These are phyloP conservation scores for Termitomyces sp. DNA, from an alignment of 768 basidiomycete species.

Conservation along the genomic window DNA sequence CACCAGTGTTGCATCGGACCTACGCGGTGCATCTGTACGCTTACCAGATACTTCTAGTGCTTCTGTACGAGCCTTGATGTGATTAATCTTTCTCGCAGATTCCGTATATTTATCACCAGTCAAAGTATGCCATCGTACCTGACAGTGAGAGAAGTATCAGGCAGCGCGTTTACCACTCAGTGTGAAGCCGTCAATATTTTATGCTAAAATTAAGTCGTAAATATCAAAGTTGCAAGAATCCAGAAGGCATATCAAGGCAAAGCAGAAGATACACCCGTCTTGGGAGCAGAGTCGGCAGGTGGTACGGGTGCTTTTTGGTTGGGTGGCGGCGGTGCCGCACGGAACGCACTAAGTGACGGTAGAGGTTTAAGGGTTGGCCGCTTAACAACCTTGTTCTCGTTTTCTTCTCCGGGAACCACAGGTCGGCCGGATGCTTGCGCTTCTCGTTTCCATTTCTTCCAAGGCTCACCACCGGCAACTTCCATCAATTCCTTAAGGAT, in stretches of 20 bases:
- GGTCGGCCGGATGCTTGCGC: conserved; percentile 40
- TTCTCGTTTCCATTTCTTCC: conserved; percentile 51
- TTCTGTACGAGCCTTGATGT: no score
- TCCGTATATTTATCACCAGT: no score
- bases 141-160: neutral
- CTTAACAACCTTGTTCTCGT: conserved; percentile 17
- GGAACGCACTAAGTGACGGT: conserved; percentile 20
- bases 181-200: neutral
- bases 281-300: neutral
- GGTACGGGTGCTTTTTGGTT: conserved; percentile 4
- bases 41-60: no score
- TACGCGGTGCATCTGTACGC: no score
- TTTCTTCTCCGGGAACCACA: conserved; percentile 40
- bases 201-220: conserved; percentile 1
- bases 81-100: neutral
- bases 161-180: neutral
- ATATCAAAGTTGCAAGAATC: neutral
- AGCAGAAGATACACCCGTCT: conserved; percentile 20
- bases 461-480: conserved; percentile 50
- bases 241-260: conserved; percentile 14
- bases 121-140: neutral
- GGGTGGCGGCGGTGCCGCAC: neutral
- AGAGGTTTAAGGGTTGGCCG: conserved; percentile 14
- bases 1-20: no score
- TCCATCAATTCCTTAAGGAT: conserved; percentile 73